These are phyloP conservation scores for Phytophthora aleatoria DNA, from an alignment of 352 stramenopile genomes.

Conservation along the genomic window DNA sequence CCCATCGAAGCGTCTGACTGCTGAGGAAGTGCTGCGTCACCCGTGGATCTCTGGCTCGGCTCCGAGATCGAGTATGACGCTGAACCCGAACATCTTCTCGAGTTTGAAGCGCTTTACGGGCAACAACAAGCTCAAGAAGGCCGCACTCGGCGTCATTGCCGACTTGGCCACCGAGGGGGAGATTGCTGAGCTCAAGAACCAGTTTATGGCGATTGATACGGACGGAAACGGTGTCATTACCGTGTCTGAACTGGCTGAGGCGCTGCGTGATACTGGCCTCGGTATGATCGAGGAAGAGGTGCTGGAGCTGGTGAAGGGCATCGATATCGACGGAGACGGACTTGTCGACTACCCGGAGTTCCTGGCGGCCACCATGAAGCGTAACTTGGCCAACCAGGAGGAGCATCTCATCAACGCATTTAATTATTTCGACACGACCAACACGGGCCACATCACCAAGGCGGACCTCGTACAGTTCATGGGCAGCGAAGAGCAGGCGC, in stretches of 20 bases:
- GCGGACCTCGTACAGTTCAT: conserved; percentile 92
- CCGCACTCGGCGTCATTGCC: conserved; percentile 84
- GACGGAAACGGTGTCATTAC: conserved; percentile 91
- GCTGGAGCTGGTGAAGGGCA: conserved; percentile 84
- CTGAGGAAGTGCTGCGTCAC: conserved; percentile 86
- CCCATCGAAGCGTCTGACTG: conserved; percentile 91
- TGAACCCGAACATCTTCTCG: conserved; percentile 87
- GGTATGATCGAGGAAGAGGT: conserved; percentile 91
- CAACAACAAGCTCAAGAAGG: conserved; percentile 92
- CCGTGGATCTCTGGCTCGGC: conserved; percentile 85
- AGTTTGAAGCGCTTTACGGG: conserved; percentile 88
- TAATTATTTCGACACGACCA: conserved; percentile 92
- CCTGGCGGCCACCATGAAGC: conserved; percentile 92
- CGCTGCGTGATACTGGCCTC: conserved; percentile 80
- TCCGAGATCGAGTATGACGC: conserved; percentile 71
- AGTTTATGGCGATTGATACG: conserved; percentile 87
- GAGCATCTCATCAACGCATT: conserved; percentile 90
- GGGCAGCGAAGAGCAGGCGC: conserved; percentile 90
- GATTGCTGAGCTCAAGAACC: conserved; percentile 86
- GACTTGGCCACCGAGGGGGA: conserved; percentile 84
- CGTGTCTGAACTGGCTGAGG: conserved; percentile 84
- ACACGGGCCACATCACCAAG: conserved; percentile 86
- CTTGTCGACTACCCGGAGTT: conserved; percentile 92
- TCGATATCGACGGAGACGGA: conserved; percentile 91
- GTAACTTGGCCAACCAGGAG: conserved; percentile 85